phyloP scores from a whole-genome alignment of 331 rosid genomes.

The Malus hybrid region DNA sequence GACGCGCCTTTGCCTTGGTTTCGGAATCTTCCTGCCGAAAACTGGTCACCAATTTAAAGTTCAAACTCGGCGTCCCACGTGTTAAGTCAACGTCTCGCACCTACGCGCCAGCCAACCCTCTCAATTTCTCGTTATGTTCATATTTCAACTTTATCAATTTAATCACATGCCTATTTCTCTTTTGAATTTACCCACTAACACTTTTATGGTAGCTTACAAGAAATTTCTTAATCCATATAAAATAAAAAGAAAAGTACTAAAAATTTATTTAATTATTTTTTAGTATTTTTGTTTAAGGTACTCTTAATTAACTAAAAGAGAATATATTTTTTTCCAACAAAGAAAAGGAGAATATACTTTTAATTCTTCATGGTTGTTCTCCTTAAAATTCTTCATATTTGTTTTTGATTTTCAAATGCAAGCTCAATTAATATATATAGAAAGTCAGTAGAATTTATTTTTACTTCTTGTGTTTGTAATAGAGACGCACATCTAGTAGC shows the following conservation, averaged over 20 bases:
- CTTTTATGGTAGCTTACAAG: background rate
- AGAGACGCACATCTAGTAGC: too few species aligned
- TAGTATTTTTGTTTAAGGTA: too few species aligned
- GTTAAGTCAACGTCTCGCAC: constrained; percentile 22
- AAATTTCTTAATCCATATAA: background rate
- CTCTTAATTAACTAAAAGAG: background rate
- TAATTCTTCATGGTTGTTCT: too few species aligned
- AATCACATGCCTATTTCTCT: background rate
- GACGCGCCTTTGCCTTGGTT: constrained; percentile 11
- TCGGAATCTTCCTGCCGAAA: constrained; percentile 30
- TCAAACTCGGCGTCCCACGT: constrained; percentile 67
- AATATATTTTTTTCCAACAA: background rate
- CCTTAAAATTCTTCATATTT: too few species aligned
- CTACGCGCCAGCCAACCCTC: constrained; percentile 18
- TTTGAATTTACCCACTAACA: background rate
- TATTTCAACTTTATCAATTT: background rate
- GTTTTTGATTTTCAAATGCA: too few species aligned
- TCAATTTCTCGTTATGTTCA: background rate
- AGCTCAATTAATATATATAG: too few species aligned
- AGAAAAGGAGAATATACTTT: background rate
- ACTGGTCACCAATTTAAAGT: constrained; percentile 16
- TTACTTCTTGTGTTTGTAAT: too few species aligned
- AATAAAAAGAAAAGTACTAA: too few species aligned
- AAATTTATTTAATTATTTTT: too few species aligned
- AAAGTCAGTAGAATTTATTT: too few species aligned